These are phyloP conservation scores for Pythium utonaiense DNA, from an alignment of 352 stramenopile genomes.

Conservation along the genomic window DNA sequence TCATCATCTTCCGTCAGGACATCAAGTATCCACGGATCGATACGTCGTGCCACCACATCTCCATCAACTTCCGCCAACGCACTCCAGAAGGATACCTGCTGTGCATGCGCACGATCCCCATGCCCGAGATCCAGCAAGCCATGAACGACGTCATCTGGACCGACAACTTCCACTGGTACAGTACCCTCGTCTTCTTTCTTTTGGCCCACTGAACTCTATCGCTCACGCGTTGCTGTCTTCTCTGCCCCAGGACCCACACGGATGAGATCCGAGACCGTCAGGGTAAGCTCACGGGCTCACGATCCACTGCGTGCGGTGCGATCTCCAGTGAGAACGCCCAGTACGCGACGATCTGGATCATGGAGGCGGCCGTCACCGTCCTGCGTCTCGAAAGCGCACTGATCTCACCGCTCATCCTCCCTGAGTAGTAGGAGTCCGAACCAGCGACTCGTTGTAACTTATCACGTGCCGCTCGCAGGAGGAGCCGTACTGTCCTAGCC, in stretches of 20 bases:
- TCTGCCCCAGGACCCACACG: slow-evolving; percentile 13
- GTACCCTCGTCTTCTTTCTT: no score
- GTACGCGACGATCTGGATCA: slow-evolving; percentile 20
- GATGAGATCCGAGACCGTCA: slow-evolving; percentile 14
- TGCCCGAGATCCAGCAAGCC: slow-evolving; percentile 17
- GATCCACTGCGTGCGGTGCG: slow-evolving; percentile 6
- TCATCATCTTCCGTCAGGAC: slow-evolving; percentile 22
- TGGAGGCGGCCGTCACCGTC: slow-evolving; percentile 20
- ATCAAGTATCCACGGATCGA: slow-evolving; percentile 24
- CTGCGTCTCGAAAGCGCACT: slow-evolving; percentile 20
- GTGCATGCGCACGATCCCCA: slow-evolving; percentile 21
- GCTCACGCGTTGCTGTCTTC: no score
- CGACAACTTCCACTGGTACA: slow-evolving; percentile 23
- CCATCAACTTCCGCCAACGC: slow-evolving; percentile 14
- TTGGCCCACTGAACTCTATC: no score
- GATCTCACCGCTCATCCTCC: slow-evolving; percentile 8
- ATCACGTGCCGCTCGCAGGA: background rate
- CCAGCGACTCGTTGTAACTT: background rate
- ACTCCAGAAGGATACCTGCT: slow-evolving; percentile 7
- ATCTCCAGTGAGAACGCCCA: slow-evolving; percentile 21
- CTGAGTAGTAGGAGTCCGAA: background rate
- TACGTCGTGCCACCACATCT: slow-evolving; percentile 19
- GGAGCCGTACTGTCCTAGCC: no score
- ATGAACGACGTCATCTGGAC: slow-evolving; percentile 23
- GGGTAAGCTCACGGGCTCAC: slow-evolving; percentile 7